These are phyloP conservation scores for Tetrahymena thermophila DNA, from an alignment of 73 alveolate species.

Conservation along the genomic window DNA sequence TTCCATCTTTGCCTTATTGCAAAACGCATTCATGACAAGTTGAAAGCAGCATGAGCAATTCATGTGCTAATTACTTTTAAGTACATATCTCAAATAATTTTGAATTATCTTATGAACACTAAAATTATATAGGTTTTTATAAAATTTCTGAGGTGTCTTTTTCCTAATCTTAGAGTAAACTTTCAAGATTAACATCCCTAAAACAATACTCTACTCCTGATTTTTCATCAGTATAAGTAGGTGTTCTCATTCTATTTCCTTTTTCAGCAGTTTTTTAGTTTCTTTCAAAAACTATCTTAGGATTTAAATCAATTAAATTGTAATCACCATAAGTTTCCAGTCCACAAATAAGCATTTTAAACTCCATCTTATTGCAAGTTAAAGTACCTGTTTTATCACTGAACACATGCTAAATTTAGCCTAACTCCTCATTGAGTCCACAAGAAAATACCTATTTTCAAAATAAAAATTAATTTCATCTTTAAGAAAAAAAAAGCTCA, in stretches of 20 bases:
- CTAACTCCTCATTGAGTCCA: slow-evolving; percentile 76
- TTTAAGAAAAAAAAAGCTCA: background rate
- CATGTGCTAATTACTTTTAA: slow-evolving; percentile 11
- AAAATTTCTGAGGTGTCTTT: background rate
- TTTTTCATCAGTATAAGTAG: slow-evolving; percentile 6
- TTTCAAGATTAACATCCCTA: background rate
- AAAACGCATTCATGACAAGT: slow-evolving; percentile 78
- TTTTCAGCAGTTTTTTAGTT: background rate
- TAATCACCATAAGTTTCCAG: slow-evolving; percentile 7
- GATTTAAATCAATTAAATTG: background rate
- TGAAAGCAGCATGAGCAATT: slow-evolving; percentile 49
- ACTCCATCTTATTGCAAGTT: slow-evolving; percentile 72
- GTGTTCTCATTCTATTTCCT: background rate
- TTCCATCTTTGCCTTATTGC: slow-evolving; percentile 50
- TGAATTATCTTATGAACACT: slow-evolving; percentile 4
- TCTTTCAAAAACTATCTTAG: background rate
- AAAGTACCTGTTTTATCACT: slow-evolving; percentile 85
- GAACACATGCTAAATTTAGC: slow-evolving; percentile 70
- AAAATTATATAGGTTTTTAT: background rate
- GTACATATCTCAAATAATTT: slow-evolving; percentile 11
- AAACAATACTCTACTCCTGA: slow-evolving; percentile 53
- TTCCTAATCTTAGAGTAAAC: background rate
- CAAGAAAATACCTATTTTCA: slow-evolving; percentile 14
- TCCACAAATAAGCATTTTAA: slow-evolving; percentile 34
- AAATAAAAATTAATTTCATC: background rate